Evolutionary conservation across 495 filamentous ascomycete genomes (phyloP).

Genomic region (Penicillium pancosmium): DNA sequence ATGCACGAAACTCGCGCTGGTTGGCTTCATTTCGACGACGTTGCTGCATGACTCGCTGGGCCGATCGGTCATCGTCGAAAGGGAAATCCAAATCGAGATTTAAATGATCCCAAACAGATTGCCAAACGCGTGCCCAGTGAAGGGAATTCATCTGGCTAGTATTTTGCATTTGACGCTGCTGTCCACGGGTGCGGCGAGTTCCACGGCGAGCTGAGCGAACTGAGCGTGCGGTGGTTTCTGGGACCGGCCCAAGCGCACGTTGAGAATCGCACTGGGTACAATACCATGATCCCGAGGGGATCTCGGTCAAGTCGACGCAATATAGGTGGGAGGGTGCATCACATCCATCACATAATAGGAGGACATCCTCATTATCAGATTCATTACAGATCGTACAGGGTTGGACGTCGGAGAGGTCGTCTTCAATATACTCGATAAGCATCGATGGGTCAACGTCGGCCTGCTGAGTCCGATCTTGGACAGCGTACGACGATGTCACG

Average conservation of each 20-base stretch:
- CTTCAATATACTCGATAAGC: slow-evolving; percentile 73
- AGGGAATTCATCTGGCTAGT: slow-evolving; percentile 49
- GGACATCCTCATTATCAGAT: slow-evolving; percentile 72
- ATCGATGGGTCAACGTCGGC: slow-evolving; percentile 83
- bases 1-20: slow-evolving; percentile 67
- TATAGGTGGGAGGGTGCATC: slow-evolving; percentile 82
- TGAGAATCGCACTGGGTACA: slow-evolving; percentile 73
- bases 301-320: slow-evolving; percentile 75
- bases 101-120: slow-evolving; percentile 64
- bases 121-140: slow-evolving; percentile 70
- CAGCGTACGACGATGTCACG: slow-evolving; percentile 76
- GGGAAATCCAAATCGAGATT: slow-evolving; percentile 88
- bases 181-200: slow-evolving; percentile 53
- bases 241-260: slow-evolving; percentile 45
- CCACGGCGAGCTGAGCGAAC: slow-evolving; percentile 40
- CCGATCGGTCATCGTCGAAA: slow-evolving; percentile 71
- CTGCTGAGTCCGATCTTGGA: slow-evolving; percentile 87
- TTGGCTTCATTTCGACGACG: slow-evolving; percentile 62
- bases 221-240: slow-evolving; percentile 33
- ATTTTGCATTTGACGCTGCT: slow-evolving; percentile 46
- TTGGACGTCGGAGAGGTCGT: slow-evolving; percentile 60
- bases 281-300: slow-evolving; percentile 80
- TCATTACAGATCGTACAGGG: slow-evolving; percentile 82
- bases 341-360: slow-evolving; percentile 87
- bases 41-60: slow-evolving; percentile 51